Base-by-base conservation (phyloP, 768 basidiomycete genomes). In the Suillus luteus region DNA sequence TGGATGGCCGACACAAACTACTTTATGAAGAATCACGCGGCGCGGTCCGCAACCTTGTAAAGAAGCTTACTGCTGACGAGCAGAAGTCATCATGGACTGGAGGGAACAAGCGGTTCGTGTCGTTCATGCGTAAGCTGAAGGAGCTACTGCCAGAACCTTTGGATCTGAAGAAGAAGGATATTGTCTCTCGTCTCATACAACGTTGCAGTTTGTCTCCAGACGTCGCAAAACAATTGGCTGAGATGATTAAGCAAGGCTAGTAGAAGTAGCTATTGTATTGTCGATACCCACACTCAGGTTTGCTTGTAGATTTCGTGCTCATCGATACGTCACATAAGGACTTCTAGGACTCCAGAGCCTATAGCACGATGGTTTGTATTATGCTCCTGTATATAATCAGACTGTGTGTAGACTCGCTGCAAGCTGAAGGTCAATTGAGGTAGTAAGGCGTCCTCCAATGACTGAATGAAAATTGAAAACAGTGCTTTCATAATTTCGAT, bases 11-110 rank as follows among this genome's bases (percentile, higher is more conserved):
- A 74, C 64, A 70, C 66, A 57, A 72, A 72, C 66, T 69, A 6
- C 80, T 77, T 62, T 80, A 78, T 55, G 55, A 65, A 10, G 69
- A 76, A 62, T 81, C 80, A 35, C 75, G 59, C 60, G 59, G 59
- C 31, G 67, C 68, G 51, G 59, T 79, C 40, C 65, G 62, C 22
- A 31, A 17, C 24, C 72, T 75, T 63, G 60, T 75, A 64, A 57
- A 51, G 19, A 65, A 66, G 38, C 67, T 11, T 54, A 54, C 31
- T 54, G 17, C 31, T 19, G 52, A 54, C 9, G 27, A 52, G 9
- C 27, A 52, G 2, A 19, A 33, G 17, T 19, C 31, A 33, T 19
- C 31, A 19, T 54, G 52, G 15, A 62, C 19, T 33, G 75, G 74
- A 24, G 14, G 62, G 1, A 12, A 59, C 5, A 1, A 35, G 43